Evolutionary conservation across 2,329 filamentous ascomycete genomes (phyloP).

Genomic region (Penicillium aurantiogriseum): DNA sequence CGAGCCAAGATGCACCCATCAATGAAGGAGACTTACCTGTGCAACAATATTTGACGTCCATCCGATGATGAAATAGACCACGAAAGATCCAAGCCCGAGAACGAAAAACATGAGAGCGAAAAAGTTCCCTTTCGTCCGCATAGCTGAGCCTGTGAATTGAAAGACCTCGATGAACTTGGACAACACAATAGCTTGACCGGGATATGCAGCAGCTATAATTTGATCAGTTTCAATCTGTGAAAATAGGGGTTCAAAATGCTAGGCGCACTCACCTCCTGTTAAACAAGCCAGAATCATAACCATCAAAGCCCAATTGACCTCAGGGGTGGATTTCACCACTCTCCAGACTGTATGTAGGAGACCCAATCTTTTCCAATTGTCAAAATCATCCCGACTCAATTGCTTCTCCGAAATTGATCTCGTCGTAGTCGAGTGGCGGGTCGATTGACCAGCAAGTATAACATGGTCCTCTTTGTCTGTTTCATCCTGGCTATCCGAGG

Average conservation of each 20-base stretch:
- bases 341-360: constrained; percentile 5
- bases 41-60: constrained; percentile 30
- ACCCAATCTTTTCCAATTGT: constrained; percentile 7
- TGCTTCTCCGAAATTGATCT: neutral
- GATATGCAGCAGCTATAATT: constrained; percentile 43
- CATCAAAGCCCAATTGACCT: constrained; percentile 1
- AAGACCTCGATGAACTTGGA: constrained; percentile 25
- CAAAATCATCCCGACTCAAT: constrained; percentile 6
- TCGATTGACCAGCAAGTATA: neutral
- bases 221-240: neutral
- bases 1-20: neutral
- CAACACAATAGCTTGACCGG: constrained; percentile 46
- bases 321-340: neutral
- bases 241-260: too few relatives aligned
- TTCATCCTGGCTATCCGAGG: neutral
- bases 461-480: neutral
- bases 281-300: constrained; percentile 1
- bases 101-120: constrained; percentile 50
- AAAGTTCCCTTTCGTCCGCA: constrained; percentile 37
- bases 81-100: constrained; percentile 38
- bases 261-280: neutral
- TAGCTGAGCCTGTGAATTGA: neutral
- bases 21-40: constrained; percentile 13
- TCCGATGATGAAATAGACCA: constrained; percentile 43
- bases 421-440: constrained; percentile 4